These are phyloP conservation scores for Capsicum rhomboideum DNA, from an alignment of 257 asterid species.

Conservation along the genomic window DNA sequence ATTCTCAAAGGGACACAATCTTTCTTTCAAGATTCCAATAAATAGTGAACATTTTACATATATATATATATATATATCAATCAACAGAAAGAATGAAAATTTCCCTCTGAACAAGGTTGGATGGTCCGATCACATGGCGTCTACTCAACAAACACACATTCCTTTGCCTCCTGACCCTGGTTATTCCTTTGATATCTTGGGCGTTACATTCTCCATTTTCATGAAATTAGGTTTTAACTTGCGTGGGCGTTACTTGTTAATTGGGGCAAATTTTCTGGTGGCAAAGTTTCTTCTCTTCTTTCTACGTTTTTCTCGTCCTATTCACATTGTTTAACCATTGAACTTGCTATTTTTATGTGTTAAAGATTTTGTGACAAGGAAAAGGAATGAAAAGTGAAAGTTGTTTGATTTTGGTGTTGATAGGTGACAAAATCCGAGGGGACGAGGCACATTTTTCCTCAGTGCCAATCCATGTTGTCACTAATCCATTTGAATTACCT, in stretches of 20 bases:
- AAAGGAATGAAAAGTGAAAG: neutral
- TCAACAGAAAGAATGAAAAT: neutral
- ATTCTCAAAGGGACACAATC: neutral
- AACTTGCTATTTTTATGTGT: neutral
- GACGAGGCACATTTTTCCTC: constrained; percentile 36
- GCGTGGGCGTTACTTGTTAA: neutral
- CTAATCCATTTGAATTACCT: constrained; percentile 76
- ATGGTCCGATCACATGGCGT: constrained; percentile 47
- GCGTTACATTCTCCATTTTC: neutral
- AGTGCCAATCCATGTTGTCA: constrained; percentile 79
- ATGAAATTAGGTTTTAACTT: neutral
- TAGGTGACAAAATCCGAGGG: constrained; percentile 43
- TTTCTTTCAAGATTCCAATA: no score
- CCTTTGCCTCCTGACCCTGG: constrained; percentile 72
- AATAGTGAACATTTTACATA: no score
- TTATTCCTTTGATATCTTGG: constrained; percentile 1
- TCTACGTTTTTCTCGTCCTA: neutral
- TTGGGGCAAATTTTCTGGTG: neutral
- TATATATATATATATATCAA: neutral
- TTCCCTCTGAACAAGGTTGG: neutral
- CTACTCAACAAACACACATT: constrained; percentile 46
- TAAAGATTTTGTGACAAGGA: neutral
- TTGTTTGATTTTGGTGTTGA: constrained; percentile 9
- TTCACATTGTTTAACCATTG: neutral
- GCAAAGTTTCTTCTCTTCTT: neutral